Conservation (phyloP, 495 filamentous ascomycete genomes). For the Clohesyomyces aquaticus region DNA sequence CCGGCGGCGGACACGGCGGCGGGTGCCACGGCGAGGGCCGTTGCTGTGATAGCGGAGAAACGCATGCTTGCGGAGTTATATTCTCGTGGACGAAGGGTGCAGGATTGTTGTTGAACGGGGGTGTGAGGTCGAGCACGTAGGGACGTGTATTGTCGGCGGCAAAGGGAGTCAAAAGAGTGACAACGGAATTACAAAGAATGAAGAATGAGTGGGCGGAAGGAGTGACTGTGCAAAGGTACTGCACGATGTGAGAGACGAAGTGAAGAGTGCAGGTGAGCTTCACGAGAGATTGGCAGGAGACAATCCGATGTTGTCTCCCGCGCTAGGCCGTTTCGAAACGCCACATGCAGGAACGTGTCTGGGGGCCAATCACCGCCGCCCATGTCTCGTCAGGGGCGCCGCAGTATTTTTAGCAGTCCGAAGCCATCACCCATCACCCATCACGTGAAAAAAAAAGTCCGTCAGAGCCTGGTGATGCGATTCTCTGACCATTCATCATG, state of each 20-base stretch:
- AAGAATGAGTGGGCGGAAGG: slow-evolving; percentile 7
- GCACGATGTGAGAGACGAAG: slow-evolving; percentile 5
- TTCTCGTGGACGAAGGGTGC: not conserved
- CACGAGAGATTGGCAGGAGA: slow-evolving; percentile 10
- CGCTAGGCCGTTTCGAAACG: slow-evolving; percentile 26
- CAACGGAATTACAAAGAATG: slow-evolving; percentile 9
- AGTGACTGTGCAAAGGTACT: slow-evolving; percentile 24
- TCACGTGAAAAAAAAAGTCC: too few species aligned
- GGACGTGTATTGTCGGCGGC: not conserved
- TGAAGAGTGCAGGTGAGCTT: slow-evolving; percentile 14
- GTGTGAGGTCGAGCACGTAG: not conserved
- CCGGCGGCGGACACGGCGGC: slow-evolving; percentile 51
- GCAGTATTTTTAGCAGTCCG: not conserved
- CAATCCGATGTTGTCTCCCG: not conserved
- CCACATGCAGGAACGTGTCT: slow-evolving; percentile 3
- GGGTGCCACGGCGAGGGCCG: slow-evolving; percentile 48
- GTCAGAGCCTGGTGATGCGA: too few species aligned
- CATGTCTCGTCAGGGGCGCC: not conserved
- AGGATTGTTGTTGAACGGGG: not conserved
- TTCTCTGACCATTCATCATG: too few species aligned
- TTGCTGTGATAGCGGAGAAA: slow-evolving; percentile 48
- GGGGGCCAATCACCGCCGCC: not conserved
- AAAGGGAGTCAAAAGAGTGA: slow-evolving; percentile 22
- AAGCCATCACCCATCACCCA: not conserved
- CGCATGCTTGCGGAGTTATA: slow-evolving; percentile 40